Conservation (phyloP, 495 filamentous ascomycete species). For the Monascus purpureus region DNA sequence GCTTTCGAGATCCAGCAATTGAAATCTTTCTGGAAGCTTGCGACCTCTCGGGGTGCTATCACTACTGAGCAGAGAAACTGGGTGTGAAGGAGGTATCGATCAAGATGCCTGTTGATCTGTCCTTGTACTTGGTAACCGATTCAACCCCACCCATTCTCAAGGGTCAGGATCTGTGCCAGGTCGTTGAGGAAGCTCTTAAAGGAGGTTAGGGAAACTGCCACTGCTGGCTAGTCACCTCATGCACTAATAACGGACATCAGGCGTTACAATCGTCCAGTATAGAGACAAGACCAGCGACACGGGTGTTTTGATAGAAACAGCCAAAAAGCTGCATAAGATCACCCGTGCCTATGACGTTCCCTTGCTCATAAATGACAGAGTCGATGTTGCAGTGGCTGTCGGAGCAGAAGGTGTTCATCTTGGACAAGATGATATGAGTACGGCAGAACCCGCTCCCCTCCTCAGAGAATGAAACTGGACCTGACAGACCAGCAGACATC, state of each 20-base stretch:
- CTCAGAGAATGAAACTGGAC: not conserved
- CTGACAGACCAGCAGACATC: slow-evolving; percentile 30
- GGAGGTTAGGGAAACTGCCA: slow-evolving; percentile 38
- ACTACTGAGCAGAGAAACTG: no score
- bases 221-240: no score
- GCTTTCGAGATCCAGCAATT: no score
- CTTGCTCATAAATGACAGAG: slow-evolving; percentile 88
- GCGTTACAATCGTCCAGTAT: slow-evolving; percentile 79
- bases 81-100: no score
- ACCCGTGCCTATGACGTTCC: slow-evolving; percentile 57
- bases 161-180: slow-evolving; percentile 48
- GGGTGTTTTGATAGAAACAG: slow-evolving; percentile 53
- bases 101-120: slow-evolving; percentile 37
- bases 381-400: slow-evolving; percentile 78
- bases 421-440: slow-evolving; percentile 88
- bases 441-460: slow-evolving; percentile 6
- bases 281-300: slow-evolving; percentile 80
- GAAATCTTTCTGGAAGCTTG: no score
- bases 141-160: slow-evolving; percentile 69
- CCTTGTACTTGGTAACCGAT: slow-evolving; percentile 86
- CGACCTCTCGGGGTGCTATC: no score
- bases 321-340: slow-evolving; percentile 52
- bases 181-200: slow-evolving; percentile 62
- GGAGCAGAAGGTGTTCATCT: slow-evolving; percentile 86
- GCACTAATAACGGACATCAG: slow-evolving; percentile 18